Conservation (phyloP, 192 early-diverging fungal genomes). For the Coemansia sp. region DNA sequence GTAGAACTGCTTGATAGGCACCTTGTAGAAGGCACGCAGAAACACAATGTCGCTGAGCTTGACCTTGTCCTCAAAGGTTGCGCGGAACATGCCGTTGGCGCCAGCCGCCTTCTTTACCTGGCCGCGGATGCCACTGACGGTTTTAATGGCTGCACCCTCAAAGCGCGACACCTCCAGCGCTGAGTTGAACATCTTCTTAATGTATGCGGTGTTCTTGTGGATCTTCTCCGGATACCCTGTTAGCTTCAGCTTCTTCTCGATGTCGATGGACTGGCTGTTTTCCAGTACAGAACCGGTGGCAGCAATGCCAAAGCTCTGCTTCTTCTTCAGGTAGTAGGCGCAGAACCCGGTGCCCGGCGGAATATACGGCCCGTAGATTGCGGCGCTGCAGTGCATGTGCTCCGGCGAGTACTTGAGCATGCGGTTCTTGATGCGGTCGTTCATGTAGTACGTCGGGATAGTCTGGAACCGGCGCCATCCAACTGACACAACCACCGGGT, state of each 20-base stretch:
- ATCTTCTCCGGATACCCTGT: constrained; percentile 94
- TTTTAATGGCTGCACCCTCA: constrained; percentile 93
- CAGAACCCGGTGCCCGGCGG: constrained; percentile 98
- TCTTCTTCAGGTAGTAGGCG: constrained; percentile 59
- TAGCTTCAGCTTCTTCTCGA: constrained; percentile 99
- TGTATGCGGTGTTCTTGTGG: constrained; percentile 95
- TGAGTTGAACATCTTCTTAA: constrained; percentile 98
- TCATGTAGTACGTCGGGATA: constrained; percentile 89
- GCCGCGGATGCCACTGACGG: constrained; percentile 95
- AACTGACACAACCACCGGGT: constrained; percentile 95
- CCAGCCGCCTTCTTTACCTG: constrained; percentile 93
- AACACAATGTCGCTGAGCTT: constrained; percentile 98
- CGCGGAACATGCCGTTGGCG: constrained; percentile 91
- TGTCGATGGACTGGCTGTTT: constrained; percentile 86
- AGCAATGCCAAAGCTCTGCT: constrained; percentile 93
- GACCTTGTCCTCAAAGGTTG: constrained; percentile 98
- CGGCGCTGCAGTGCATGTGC: constrained; percentile 99
- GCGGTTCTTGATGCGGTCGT: constrained; percentile 89
- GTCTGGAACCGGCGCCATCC: constrained; percentile 99
- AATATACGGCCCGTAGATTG: constrained; percentile 92
- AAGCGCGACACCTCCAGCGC: constrained; percentile 97
- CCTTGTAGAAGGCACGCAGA: constrained; percentile 93
- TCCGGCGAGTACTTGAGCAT: constrained; percentile 99
- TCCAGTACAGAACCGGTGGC: constrained; percentile 95
- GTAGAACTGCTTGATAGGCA: constrained; percentile 94